Evolutionary conservation across 768 basidiomycete genomes (phyloP).

Genomic region (Calocybe cyanea): DNA sequence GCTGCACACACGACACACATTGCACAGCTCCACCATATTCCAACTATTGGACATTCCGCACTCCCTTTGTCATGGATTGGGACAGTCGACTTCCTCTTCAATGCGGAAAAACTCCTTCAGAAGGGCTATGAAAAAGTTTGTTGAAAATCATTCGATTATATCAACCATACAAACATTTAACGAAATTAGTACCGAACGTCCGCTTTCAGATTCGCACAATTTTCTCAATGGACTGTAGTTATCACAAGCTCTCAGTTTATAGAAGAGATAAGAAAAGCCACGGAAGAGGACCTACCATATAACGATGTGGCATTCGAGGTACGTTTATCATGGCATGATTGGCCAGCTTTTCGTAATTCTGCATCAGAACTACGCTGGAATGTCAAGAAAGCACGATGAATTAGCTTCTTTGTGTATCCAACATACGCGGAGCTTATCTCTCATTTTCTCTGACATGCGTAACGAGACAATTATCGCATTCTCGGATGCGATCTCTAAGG

Average conservation of each 20-base stretch:
- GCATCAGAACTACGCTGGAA: background rate
- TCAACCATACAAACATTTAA: background rate
- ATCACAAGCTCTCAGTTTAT: conserved; percentile 14
- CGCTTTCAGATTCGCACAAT: conserved; percentile 23
- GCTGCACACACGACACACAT: background rate
- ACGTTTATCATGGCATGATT: background rate
- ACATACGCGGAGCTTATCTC: conserved; percentile 9
- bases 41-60: conserved; percentile 16
- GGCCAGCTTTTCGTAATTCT: no score
- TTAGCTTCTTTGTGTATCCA: conserved; percentile 7
- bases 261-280: conserved; percentile 19
- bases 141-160: background rate
- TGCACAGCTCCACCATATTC: conserved; percentile 23
- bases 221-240: conserved; percentile 22
- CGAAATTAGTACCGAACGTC: background rate
- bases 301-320: background rate
- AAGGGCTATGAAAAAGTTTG: conserved; percentile 8
- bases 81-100: conserved; percentile 16
- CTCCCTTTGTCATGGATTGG: conserved; percentile 20
- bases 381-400: background rate
- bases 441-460: conserved; percentile 9
- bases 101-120: conserved; percentile 4
- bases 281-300: conserved; percentile 1
- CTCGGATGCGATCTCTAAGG: background rate
- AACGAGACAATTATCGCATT: conserved; percentile 8